Conservation (phyloP, 2,329 filamentous ascomycete genomes). For the Thelonectria blattea region DNA sequence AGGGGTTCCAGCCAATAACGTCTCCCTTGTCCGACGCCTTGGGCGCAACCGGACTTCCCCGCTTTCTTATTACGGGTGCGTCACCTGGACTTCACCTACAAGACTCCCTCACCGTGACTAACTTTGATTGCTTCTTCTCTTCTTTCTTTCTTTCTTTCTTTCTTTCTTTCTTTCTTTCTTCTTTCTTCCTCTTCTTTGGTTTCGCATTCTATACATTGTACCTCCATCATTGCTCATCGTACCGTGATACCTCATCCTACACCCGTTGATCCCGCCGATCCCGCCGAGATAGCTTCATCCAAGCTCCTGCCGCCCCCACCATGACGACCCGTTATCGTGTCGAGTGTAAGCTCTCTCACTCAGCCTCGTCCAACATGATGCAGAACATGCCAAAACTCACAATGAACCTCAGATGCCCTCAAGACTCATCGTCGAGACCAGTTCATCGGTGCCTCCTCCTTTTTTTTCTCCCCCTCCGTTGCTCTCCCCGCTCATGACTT, state of each 20-base stretch:
- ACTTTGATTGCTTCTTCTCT: slow-evolving; percentile 22
- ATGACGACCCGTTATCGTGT: slow-evolving; percentile 73
- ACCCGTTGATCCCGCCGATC: no score
- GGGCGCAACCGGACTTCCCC: slow-evolving; percentile 35
- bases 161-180: slow-evolving; percentile 13
- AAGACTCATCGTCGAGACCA: slow-evolving; percentile 92
- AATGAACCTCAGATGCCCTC: slow-evolving; percentile 57
- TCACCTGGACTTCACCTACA: slow-evolving; percentile 23
- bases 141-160: slow-evolving; percentile 16
- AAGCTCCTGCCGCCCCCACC: slow-evolving; percentile 6
- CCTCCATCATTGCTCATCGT: background rate
- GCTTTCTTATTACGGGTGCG: slow-evolving; percentile 28
- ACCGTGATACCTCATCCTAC: background rate
- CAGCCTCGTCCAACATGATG: slow-evolving; percentile 4
- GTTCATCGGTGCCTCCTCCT: slow-evolving; percentile 67
- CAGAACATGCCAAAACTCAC: slow-evolving; percentile 23
- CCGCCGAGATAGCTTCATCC: background rate
- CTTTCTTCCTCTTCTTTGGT: background rate
- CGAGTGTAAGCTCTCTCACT: slow-evolving; percentile 66
- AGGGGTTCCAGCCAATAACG: slow-evolving; percentile 30
- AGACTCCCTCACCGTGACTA: slow-evolving; percentile 27
- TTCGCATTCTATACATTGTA: background rate
- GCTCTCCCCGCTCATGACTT: slow-evolving; percentile 1
- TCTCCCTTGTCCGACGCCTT: slow-evolving; percentile 19
- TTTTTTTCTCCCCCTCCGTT: background rate